Conservation (phyloP, 192 early-diverging fungal species). For the Entomortierella parvispora region DNA sequence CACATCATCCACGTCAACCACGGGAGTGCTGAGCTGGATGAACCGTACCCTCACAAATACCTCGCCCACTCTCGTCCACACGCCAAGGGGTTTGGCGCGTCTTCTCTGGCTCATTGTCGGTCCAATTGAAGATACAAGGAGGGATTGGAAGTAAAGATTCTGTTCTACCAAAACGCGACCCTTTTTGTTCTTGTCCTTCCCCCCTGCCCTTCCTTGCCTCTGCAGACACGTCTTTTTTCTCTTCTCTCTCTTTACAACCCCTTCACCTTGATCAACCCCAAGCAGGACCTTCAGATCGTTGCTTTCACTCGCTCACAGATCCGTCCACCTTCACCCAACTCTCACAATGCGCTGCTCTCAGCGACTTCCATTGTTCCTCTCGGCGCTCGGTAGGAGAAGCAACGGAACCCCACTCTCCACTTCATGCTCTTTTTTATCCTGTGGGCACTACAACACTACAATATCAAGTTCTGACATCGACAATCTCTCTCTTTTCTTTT, state of each 20-base stretch:
- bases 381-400: slow-evolving; percentile 27
- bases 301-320: too few species aligned
- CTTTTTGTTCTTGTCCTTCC: not conserved
- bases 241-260: not conserved
- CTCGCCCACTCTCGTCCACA: too few species aligned
- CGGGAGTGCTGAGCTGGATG: too few species aligned
- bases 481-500: not conserved
- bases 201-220: too few species aligned
- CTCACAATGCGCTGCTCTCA: slow-evolving; percentile 47
- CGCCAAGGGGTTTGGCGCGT: too few species aligned
- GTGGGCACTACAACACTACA: not conserved
- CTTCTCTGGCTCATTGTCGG: not conserved
- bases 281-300: not conserved
- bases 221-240: not conserved
- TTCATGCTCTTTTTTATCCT: not conserved
- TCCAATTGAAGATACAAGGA: slow-evolving; percentile 42
- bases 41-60: too few species aligned
- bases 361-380: slow-evolving; percentile 46
- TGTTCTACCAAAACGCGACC: slow-evolving; percentile 10
- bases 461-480: not conserved
- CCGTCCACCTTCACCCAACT: too few species aligned
- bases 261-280: not conserved
- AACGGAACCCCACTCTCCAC: too few species aligned
- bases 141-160: slow-evolving; percentile 45
- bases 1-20: too few species aligned